These are phyloP conservation scores for Citrullus mucosospermus DNA, from an alignment of 306 rosid species.

Conservation along the genomic window DNA sequence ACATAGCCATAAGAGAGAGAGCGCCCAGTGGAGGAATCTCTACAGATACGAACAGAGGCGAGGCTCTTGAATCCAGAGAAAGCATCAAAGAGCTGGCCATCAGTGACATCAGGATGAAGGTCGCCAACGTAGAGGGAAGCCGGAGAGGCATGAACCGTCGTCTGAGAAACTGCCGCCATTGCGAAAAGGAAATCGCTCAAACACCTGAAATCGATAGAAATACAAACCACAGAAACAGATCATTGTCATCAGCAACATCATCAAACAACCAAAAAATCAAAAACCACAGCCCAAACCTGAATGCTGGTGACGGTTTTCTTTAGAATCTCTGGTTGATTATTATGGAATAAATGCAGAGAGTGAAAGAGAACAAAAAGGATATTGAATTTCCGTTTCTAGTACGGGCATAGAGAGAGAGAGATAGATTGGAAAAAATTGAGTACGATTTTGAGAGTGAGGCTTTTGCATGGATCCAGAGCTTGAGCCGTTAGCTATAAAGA, in stretches of 20 bases:
- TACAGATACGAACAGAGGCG: conserved; percentile 48
- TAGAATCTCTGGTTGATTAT: neutral
- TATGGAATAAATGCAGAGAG: conserved; percentile 6
- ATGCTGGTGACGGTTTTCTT: neutral
- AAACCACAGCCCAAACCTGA: neutral
- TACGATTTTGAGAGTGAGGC: conserved; percentile 14
- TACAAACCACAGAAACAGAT: neutral
- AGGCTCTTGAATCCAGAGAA: conserved; percentile 43
- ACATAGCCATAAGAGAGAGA: conserved; percentile 82
- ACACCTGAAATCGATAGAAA: neutral
- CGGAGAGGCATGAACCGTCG: conserved; percentile 20
- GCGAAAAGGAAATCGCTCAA: neutral
- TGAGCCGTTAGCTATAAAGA: conserved; percentile 30
- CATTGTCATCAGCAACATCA: neutral
- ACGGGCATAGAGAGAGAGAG: neutral
- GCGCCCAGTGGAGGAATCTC: conserved; percentile 41
- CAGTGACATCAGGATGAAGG: conserved; percentile 49
- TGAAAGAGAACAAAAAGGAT: neutral
- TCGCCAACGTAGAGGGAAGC: conserved; percentile 81
- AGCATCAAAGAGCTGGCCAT: conserved; percentile 32
- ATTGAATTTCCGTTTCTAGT: neutral
- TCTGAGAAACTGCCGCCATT: conserved; percentile 47
- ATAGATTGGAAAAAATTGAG: neutral
- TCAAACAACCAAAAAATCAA: no score
- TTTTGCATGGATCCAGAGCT: conserved; percentile 40